Conservation (phyloP, 2,329 filamentous ascomycete genomes). For the Penicillium sp. region DNA sequence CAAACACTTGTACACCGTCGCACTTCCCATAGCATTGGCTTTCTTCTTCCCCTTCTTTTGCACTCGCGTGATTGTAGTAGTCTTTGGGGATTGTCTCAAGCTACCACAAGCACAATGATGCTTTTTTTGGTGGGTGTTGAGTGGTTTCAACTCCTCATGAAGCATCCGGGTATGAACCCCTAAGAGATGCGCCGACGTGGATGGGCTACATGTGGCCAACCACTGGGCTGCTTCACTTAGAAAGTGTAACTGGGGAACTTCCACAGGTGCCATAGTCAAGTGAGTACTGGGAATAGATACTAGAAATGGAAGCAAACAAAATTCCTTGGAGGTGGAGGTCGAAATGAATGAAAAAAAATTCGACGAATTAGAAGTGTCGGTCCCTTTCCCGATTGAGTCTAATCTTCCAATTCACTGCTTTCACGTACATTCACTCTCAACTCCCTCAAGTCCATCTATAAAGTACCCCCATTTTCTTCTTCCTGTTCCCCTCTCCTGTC, state of each 20-base stretch:
- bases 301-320: not conserved
- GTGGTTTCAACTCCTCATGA: constrained; percentile 32
- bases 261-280: constrained; percentile 21
- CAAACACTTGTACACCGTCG: constrained; percentile 38
- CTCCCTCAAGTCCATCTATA: not conserved
- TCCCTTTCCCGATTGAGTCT: not conserved
- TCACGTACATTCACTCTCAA: not conserved
- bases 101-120: constrained; percentile 43
- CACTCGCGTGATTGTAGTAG: constrained; percentile 26
- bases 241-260: constrained; percentile 33
- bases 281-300: not conserved
- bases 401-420: not conserved
- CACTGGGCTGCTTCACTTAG: constrained; percentile 37
- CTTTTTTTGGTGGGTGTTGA: constrained; percentile 34
- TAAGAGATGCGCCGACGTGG: constrained; percentile 44
- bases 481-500: not conserved
- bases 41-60: not conserved
- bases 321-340: not conserved
- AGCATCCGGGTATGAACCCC: constrained; percentile 38
- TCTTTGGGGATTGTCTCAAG: constrained; percentile 29
- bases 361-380: not conserved
- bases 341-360: not conserved
- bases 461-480: not conserved
- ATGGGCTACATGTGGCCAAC: constrained; percentile 34
- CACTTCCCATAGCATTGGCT: constrained; percentile 13